These are phyloP conservation scores for Gonapodya sp. DNA, from an alignment of 192 early-diverging fungal genomes.

Conservation along the genomic window DNA sequence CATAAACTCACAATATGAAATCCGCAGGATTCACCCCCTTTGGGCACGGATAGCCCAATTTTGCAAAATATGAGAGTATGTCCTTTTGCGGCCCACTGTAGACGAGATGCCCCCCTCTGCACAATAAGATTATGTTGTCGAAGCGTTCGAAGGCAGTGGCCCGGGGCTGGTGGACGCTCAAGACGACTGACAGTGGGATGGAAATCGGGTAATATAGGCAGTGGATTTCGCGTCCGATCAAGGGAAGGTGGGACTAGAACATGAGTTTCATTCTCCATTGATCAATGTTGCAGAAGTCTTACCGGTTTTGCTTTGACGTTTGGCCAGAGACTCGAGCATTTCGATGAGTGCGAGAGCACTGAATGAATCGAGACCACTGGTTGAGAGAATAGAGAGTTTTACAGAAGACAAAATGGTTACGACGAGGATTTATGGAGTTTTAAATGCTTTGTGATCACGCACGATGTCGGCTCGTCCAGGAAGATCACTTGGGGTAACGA, in stretches of 20 bases:
- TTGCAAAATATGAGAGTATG: neutral
- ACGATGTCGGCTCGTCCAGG: neutral
- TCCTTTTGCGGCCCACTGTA: neutral
- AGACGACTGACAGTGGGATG: neutral
- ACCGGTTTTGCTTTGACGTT: neutral
- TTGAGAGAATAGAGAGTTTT: neutral
- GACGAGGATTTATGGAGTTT: neutral
- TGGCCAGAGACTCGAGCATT: conserved; percentile 1
- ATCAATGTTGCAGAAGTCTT: too few relatives aligned
- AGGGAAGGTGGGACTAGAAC: neutral
- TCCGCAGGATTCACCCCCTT: neutral
- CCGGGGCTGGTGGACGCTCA: conserved; percentile 2
- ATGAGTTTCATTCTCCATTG: too few relatives aligned
- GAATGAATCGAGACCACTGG: neutral
- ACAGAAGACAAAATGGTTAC: neutral
- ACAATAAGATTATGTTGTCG: conserved; percentile 7
- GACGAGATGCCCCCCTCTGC: conserved; percentile 2
- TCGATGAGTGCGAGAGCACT: neutral
- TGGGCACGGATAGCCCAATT: neutral
- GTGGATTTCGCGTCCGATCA: neutral
- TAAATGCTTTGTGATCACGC: too few relatives aligned
- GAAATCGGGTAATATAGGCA: neutral
- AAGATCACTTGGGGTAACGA: neutral
- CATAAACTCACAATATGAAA: neutral
- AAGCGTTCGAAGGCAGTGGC: conserved; percentile 4